Evolutionary conservation across 2,329 filamentous ascomycete species (phyloP), one percentile per base, ranked within the genome.

Genomic region (Arthrobotrys entomopaga): DNA sequence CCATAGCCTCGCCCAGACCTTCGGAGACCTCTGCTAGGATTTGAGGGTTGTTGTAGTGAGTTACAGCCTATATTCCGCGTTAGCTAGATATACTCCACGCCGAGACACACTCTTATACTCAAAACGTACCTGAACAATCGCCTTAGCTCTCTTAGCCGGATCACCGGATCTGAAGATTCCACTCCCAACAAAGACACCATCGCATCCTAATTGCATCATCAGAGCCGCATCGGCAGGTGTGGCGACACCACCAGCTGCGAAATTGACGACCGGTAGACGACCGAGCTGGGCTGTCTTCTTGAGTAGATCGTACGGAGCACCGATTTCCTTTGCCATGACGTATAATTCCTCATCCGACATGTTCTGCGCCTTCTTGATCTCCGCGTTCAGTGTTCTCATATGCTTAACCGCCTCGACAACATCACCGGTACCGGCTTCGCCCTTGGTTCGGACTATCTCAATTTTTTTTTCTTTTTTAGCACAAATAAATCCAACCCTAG

Each of bases 161-260:
- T 98, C 90, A 16, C 94, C 94, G 3, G 89, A 92, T 88, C 98
- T 98, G 88, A 99, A 99, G 82, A 98, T 98, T 26, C 95, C 95
- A 69, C 89, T 93, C 26, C 95, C 95, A 40, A 99, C 95, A 81
- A 99, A 99, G 40, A 99, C 95, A 70, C 95, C 95, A 80, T 99
- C 95, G 81, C 95, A 98, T 74, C 95, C 95, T 77, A 99, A 85
- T 86, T 98, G 94, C 95, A 99, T 99, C 94, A 99, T 92, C 84
- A 99, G 85, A 1, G 95, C 95, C 0, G 95, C 95, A 82, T 99
- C 95, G 0, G 95, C 95, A 0, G 95, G 95, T 0, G 95, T 99
- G n/a, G 95, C 95, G n/a, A 99, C 91, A 69, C 95, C 95, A n/a
- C 95, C 95, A 2, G 95, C 95, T 0, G 95, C 95, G 79, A 99